These are phyloP conservation scores for Silybum marianum DNA, from an alignment of 129 eudicot species.

Conservation along the genomic window DNA sequence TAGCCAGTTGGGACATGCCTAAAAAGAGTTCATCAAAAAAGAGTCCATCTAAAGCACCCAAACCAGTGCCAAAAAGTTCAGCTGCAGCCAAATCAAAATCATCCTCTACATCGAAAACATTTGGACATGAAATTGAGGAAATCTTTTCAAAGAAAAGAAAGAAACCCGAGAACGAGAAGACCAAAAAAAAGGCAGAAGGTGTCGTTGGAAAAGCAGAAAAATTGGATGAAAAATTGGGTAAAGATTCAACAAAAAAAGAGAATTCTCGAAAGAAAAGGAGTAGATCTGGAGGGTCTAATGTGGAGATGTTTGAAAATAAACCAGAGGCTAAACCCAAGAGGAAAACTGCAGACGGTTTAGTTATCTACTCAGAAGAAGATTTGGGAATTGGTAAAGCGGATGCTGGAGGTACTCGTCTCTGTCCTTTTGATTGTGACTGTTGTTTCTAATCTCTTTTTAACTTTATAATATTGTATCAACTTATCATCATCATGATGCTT, in stretches of 20 bases:
- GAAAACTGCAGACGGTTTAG: conserved; percentile 73
- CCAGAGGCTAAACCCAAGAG: conserved; percentile 42
- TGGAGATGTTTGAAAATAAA: conserved; percentile 38
- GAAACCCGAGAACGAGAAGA: conserved; percentile 44
- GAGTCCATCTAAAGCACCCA: conserved; percentile 32
- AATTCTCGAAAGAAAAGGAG: conserved; percentile 14
- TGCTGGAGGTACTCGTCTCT: conserved; percentile 72
- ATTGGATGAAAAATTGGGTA: conserved; percentile 36
- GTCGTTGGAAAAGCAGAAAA: conserved; percentile 16
- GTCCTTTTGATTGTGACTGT: conserved; percentile 94
- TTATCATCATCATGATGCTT: background rate
- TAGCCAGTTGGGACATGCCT: conserved; percentile 37
- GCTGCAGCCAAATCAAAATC: conserved; percentile 33
- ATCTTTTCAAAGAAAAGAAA: conserved; percentile 77
- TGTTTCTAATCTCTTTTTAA: conserved; percentile 49
- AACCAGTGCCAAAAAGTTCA: conserved; percentile 13
- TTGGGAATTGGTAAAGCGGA: conserved; percentile 64
- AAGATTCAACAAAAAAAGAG: conserved; percentile 31
- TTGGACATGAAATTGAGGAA: conserved; percentile 70
- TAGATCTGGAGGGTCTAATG: conserved; percentile 38
- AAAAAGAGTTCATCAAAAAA: conserved; percentile 43
- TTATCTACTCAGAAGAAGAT: conserved; percentile 74
- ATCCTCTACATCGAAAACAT: conserved; percentile 27
- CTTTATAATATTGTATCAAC: conserved; percentile 6
- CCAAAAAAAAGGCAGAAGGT: conserved; percentile 12